phyloP scores from a whole-genome alignment of 1,284 basidiomycete genomes.

The Chiua sp. region DNA sequence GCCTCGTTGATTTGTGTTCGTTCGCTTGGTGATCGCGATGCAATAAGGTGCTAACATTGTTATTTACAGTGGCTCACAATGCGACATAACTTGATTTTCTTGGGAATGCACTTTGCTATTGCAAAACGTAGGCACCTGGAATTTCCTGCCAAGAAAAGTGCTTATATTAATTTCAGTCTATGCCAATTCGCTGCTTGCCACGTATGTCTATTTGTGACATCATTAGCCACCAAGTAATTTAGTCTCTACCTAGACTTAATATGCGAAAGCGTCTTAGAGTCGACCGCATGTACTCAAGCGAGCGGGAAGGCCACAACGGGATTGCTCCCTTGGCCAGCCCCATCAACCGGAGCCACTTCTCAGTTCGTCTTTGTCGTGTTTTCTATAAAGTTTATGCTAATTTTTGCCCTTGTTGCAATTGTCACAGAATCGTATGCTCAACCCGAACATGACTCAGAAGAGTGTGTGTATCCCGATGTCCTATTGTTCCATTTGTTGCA shows the following conservation, averaged over 20 bases:
- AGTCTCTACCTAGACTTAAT: conserved; percentile 25
- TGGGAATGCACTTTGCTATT: conserved; percentile 57
- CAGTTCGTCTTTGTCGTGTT: conserved; percentile 21
- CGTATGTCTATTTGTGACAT: conserved; percentile 19
- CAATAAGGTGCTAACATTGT: neutral
- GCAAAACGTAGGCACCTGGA: conserved; percentile 45
- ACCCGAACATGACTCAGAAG: conserved; percentile 21
- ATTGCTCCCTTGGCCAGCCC: conserved; percentile 21
- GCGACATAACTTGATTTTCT: conserved; percentile 51
- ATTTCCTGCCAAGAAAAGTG: neutral
- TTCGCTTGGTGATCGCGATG: neutral
- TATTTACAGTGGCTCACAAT: conserved; percentile 50
- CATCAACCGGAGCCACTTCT: conserved; percentile 25
- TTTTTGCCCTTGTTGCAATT: neutral
- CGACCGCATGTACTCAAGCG: conserved; percentile 33
- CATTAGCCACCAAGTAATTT: neutral
- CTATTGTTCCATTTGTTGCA: neutral
- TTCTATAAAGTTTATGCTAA: neutral
- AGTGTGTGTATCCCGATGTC: conserved; percentile 15
- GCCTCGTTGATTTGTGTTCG: conserved; percentile 52
- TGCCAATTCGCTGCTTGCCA: conserved; percentile 39
- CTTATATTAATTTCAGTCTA: conserved; percentile 23
- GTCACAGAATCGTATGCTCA: conserved; percentile 33
- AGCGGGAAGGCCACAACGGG: conserved; percentile 27
- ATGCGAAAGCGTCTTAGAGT: conserved; percentile 37